Conservation (phyloP, 768 basidiomycete species). For the Xerocomellus amylosporus region DNA sequence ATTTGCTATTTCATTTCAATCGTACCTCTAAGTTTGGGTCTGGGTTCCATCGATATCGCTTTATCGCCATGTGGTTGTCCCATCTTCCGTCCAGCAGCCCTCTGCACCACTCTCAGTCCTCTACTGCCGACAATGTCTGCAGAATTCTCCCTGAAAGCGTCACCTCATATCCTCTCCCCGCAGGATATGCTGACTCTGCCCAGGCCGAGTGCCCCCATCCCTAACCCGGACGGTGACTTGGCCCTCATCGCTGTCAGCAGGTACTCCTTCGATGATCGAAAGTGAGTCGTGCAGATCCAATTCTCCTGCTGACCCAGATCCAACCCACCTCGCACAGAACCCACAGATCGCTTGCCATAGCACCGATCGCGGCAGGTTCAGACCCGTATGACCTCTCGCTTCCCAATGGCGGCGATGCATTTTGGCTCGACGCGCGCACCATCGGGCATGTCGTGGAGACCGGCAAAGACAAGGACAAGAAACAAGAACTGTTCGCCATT, state of each 20-base stretch:
- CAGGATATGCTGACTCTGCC: constrained; percentile 67
- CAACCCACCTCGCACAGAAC: constrained; percentile 45
- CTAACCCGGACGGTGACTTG: constrained; percentile 68
- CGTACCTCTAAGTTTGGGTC: background rate
- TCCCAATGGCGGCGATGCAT: constrained; percentile 65
- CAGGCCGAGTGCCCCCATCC: constrained; percentile 62
- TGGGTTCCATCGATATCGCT: constrained; percentile 1
- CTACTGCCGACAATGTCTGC: constrained; percentile 29
- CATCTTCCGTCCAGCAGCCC: constrained; percentile 53
- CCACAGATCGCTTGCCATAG: constrained; percentile 62
- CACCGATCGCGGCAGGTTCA: constrained; percentile 51
- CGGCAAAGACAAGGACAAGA: constrained; percentile 45
- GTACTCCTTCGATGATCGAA: constrained; percentile 70
- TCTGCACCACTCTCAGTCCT: constrained; percentile 21
- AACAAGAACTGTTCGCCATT: constrained; percentile 58
- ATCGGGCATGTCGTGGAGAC: constrained; percentile 63
- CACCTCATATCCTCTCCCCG: constrained; percentile 62
- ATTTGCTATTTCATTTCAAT: background rate
- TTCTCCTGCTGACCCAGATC: background rate
- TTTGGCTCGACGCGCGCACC: constrained; percentile 76
- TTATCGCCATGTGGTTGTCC: constrained; percentile 46
- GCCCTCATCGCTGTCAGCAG: constrained; percentile 63
- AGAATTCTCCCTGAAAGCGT: constrained; percentile 60
- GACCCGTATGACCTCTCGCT: constrained; percentile 57
- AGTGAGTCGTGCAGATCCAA: constrained; percentile 43